Evolutionary conservation across 805 yeast genomes (phyloP).

Genomic region (Kodamaea kakaduensis): DNA sequence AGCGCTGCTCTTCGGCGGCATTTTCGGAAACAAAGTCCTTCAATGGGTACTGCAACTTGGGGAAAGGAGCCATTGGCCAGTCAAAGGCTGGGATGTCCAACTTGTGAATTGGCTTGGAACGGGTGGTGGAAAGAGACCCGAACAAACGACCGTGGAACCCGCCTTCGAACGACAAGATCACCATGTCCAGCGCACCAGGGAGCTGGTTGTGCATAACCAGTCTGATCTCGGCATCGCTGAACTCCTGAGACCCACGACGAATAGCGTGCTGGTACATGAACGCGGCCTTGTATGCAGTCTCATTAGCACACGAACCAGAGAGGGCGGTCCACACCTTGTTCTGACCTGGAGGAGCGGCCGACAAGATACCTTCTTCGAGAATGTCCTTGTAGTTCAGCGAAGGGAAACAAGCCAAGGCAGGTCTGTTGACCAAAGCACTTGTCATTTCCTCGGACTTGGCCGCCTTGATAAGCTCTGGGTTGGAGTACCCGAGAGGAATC

Average conservation of each 20-base stretch:
- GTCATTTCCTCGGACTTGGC: slow-evolving; percentile 41
- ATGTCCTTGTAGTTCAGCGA: slow-evolving; percentile 36
- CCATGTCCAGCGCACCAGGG: slow-evolving; percentile 54
- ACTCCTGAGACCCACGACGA: slow-evolving; percentile 45
- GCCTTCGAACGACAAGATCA: slow-evolving; percentile 48
- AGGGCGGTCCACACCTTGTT: slow-evolving; percentile 60
- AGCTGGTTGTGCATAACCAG: slow-evolving; percentile 48
- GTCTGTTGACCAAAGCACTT: slow-evolving; percentile 39
- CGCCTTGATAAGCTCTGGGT: slow-evolving; percentile 35
- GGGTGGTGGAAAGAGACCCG: slow-evolving; percentile 52
- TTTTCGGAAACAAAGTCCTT: slow-evolving; percentile 36
- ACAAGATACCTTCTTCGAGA: slow-evolving; percentile 47
- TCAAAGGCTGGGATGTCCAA: slow-evolving; percentile 56
- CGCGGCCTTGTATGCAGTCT: slow-evolving; percentile 68
- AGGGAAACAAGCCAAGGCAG: slow-evolving; percentile 44
- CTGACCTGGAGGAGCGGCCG: slow-evolving; percentile 64
- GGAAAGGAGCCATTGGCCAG: slow-evolving; percentile 55
- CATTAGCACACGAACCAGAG: slow-evolving; percentile 68
- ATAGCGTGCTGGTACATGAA: slow-evolving; percentile 59
- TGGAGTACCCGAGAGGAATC: slow-evolving; percentile 42
- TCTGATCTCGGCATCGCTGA: slow-evolving; percentile 42
- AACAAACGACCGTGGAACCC: slow-evolving; percentile 58
- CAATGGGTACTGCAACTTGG: slow-evolving; percentile 39
- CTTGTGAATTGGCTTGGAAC: slow-evolving; percentile 56
- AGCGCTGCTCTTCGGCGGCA: slow-evolving; percentile 44